Evolutionary conservation across 352 stramenopile species (phyloP).

Genomic region (Globisporangium cystogenes): DNA sequence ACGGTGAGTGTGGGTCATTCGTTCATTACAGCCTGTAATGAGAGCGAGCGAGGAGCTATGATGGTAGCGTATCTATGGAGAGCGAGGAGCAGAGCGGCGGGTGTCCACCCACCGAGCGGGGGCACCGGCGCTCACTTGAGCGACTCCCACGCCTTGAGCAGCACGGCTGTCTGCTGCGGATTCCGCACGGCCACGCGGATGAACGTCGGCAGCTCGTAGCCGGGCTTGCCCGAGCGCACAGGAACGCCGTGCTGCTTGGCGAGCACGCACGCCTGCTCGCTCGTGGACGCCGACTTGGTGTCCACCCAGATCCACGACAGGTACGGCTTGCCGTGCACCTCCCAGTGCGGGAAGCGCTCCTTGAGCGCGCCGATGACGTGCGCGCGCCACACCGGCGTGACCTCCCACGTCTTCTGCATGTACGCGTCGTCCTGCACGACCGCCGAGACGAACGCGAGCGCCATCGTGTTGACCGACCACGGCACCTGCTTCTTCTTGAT

Average conservation of each 20-base stretch:
- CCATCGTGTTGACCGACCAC: slow-evolving; percentile 91
- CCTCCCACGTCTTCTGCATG: slow-evolving; percentile 78
- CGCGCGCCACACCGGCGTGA: slow-evolving; percentile 77
- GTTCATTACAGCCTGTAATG: no score
- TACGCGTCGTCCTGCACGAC: slow-evolving; percentile 78
- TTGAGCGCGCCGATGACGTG: slow-evolving; percentile 44
- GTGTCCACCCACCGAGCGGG: no score
- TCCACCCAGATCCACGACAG: slow-evolving; percentile 89
- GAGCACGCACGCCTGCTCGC: slow-evolving; percentile 54
- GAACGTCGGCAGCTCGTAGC: slow-evolving; percentile 85
- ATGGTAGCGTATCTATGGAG: background rate
- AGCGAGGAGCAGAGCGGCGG: background rate
- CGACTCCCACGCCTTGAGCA: slow-evolving; percentile 70
- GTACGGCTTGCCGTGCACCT: slow-evolving; percentile 61
- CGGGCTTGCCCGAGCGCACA: slow-evolving; percentile 80
- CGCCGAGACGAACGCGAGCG: slow-evolving; percentile 78
- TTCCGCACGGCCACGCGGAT: slow-evolving; percentile 81
- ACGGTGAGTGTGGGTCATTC: background rate
- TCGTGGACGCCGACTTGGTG: slow-evolving; percentile 55
- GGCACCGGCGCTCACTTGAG: slow-evolving; percentile 18
- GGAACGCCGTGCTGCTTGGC: slow-evolving; percentile 83
- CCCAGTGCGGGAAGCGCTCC: slow-evolving; percentile 61
- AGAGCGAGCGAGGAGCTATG: no score
- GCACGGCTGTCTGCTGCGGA: slow-evolving; percentile 56
- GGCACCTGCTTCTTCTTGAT: slow-evolving; percentile 91